Base-by-base conservation (phyloP, 192 early-diverging fungal genomes). In the Dissophora ornata region DNA sequence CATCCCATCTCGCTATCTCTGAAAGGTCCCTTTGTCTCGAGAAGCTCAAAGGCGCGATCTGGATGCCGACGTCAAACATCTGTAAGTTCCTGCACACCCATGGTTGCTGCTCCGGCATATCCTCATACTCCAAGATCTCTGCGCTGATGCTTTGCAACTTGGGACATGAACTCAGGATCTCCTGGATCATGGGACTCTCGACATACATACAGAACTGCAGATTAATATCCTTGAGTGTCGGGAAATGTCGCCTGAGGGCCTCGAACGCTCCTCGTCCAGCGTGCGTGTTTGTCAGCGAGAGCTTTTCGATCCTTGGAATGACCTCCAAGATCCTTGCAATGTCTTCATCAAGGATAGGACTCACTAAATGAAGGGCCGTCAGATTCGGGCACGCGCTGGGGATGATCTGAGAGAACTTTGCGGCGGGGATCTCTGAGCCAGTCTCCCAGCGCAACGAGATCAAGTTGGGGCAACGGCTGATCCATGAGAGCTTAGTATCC, bases 41-140 rank as follows among this genome's bases (percentile, higher is more conserved):
- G n/a, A n/a, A n/a, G n/a, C n/a, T n/a, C n/a, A n/a, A n/a, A n/a
- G n/a, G 2, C 11, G 25, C 24, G 32, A 9, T 38, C 16, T 22
- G n/a, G 13, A 75, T 60, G 0, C 62, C 62, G n/a, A 75, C 45
- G 26, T 75, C 71, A 47, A 75, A 66, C 62, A 66, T 47, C 24
- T 61, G 62, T 11, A 75, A 19, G 24, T 30, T n/a, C 11, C 19
- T 47, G 51, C 71, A 75, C 0, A 48, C 51, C 71, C 71, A 75
- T 8, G 57, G 56, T 28, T 53, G 36, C 24, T 25, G 40, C 9
- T 32, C 25, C 9, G 30, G 32, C 11, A 66, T 60, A 9, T 65
- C 71, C 4, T 30, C 49, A 12, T 52, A 44, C 9, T 15, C 3
- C 19, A 75, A n/a, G 1, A 7, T 5, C 4, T 75, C 62, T 9